Evolutionary conservation across 2,329 filamentous ascomycete species (phyloP).

Genomic region (Cercospora citrullina): DNA sequence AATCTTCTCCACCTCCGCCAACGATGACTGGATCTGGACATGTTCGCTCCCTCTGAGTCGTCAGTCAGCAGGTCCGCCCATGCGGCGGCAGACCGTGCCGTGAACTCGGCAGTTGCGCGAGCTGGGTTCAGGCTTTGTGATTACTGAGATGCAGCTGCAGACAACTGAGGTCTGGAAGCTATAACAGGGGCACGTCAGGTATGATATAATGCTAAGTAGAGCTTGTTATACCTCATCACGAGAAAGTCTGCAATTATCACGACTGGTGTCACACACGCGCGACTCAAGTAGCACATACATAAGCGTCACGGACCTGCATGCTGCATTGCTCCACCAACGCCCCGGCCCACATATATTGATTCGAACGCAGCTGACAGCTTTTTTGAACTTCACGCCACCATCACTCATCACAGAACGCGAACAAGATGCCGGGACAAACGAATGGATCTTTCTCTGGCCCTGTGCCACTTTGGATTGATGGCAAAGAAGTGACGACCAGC

Average conservation of each 20-base stretch:
- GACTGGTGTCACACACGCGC: neutral
- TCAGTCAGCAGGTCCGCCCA: neutral
- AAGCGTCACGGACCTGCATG: neutral
- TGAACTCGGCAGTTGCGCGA: neutral
- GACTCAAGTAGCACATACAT: neutral
- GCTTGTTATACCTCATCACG: neutral
- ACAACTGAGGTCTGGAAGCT: neutral
- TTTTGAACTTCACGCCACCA: neutral
- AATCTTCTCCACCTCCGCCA: neutral
- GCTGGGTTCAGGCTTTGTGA: neutral
- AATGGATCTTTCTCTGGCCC: slow-evolving; percentile 19
- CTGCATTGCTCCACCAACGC: neutral
- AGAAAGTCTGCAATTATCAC: neutral
- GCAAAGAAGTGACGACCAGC: slow-evolving; percentile 49
- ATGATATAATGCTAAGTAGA: neutral
- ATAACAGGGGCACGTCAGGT: neutral
- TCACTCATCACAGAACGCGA: neutral
- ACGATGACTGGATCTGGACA: neutral
- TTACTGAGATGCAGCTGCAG: neutral
- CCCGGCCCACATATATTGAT: neutral
- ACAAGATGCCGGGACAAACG: slow-evolving; percentile 15
- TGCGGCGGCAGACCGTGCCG: neutral
- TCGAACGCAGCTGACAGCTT: neutral
- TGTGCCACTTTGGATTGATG: slow-evolving; percentile 51
- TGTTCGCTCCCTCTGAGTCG: neutral